These are phyloP conservation scores for Neonectria punicea DNA, from an alignment of 2,329 filamentous ascomycete genomes.

Conservation along the genomic window DNA sequence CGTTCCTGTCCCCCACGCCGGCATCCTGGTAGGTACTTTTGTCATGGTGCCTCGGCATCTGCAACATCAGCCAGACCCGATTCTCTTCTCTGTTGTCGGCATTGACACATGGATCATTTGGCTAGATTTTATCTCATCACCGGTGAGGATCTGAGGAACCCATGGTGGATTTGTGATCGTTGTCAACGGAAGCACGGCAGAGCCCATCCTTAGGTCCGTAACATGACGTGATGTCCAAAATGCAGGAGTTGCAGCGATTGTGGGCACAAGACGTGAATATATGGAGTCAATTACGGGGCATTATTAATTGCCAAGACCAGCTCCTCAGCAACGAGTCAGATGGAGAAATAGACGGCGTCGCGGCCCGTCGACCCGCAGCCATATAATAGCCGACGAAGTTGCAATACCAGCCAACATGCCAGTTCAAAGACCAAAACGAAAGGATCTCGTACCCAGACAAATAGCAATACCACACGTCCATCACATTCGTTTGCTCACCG, in stretches of 20 bases:
- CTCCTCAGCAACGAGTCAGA: neutral
- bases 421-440: neutral
- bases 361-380: neutral
- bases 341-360: neutral
- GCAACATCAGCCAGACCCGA: too few relatives aligned
- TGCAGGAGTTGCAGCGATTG: neutral
- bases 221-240: neutral
- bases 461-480: neutral
- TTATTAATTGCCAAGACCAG: neutral
- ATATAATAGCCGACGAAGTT: neutral
- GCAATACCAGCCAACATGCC: neutral
- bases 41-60: too few relatives aligned
- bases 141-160: too few relatives aligned
- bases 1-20: too few relatives aligned
- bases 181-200: too few relatives aligned
- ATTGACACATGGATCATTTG: too few relatives aligned
- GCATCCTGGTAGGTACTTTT: too few relatives aligned
- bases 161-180: too few relatives aligned
- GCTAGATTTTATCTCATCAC: too few relatives aligned
- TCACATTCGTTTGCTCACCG: neutral
- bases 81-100: too few relatives aligned
- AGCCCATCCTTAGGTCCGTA: neutral
- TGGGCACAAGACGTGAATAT: neutral
- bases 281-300: neutral
- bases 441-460: neutral